A percentile compares a stretch with the other conserved stretches of the same genome.
Evolutionary conservation across 2,329 filamentous ascomycete genomes (phyloP).

Genomic region (Plectosphaerella cucumerina): DNA sequence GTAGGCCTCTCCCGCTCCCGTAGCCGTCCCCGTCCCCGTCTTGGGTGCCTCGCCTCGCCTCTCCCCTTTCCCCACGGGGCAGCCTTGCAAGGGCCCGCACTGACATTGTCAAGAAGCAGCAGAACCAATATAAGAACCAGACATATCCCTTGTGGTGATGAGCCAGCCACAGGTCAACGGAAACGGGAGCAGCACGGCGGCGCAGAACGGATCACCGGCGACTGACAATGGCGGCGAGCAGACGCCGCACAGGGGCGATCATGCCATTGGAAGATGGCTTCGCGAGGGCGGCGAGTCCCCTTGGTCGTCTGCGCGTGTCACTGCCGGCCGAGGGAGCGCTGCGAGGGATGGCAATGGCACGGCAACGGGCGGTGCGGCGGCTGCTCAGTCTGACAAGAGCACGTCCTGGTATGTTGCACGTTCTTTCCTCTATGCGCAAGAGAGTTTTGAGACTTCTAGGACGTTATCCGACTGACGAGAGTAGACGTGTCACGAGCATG

Average conservation of each 20-base stretch:
- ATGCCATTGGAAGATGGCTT: neutral
- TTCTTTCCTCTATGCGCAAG: too few species aligned
- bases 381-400: too few species aligned
- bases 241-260: neutral
- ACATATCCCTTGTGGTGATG: neutral
- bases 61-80: neutral
- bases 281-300: neutral
- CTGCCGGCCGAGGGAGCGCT: neutral
- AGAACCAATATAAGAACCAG: too few species aligned
- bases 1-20: slow-evolving; percentile 5
- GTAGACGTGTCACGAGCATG: too few species aligned
- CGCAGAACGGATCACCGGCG: neutral
- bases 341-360: too few species aligned
- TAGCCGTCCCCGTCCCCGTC: slow-evolving; percentile 4
- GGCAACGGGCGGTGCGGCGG: too few species aligned
- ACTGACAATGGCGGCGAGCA: neutral
- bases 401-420: too few species aligned
- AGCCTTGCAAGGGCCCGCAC: too few species aligned
- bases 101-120: neutral
- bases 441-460: too few species aligned
- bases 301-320: neutral
- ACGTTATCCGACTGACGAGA: too few species aligned
- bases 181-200: neutral
- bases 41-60: neutral
- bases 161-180: neutral